Conservation (phyloP, 169 alveolate genomes). For the Sarcocystis neurona region DNA sequence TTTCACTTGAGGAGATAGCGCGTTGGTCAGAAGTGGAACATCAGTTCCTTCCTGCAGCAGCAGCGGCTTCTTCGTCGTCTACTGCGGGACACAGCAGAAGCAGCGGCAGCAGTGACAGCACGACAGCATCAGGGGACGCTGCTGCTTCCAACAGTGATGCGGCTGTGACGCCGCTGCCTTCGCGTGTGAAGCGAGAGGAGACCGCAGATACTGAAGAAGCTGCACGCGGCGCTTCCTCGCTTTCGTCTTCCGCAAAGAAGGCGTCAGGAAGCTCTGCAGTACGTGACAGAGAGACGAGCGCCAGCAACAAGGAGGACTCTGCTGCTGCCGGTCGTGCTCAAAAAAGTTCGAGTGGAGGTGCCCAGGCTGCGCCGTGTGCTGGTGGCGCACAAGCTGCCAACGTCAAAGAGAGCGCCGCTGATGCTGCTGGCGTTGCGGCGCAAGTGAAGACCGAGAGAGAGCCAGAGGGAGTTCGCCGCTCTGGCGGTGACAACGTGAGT, state of each 20-base stretch:
- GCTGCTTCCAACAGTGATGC: slow-evolving; percentile 12
- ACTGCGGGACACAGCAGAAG: not conserved
- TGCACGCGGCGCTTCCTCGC: not conserved
- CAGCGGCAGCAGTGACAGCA: not conserved
- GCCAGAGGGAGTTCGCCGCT: not conserved
- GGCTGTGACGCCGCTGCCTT: not conserved
- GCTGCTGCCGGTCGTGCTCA: no score
- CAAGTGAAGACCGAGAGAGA: slow-evolving; percentile 26
- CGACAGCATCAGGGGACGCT: not conserved
- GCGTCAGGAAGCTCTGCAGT: no score
- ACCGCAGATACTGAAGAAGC: not conserved
- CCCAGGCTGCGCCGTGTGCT: no score
- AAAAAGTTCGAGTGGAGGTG: no score
- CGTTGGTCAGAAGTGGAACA: slow-evolving; percentile 58
- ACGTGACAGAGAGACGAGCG: no score
- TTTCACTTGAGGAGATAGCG: slow-evolving; percentile 58
- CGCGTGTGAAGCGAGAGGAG: not conserved
- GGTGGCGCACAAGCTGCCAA: no score
- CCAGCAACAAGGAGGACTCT: no score
- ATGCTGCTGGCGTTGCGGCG: not conserved
- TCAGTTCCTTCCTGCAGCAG: slow-evolving; percentile 51
- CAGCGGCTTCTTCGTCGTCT: slow-evolving; percentile 13
- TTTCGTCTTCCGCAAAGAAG: no score
- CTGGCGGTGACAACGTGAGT: not conserved
- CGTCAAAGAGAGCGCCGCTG: not conserved